Base-by-base conservation (phyloP, 2,329 filamentous ascomycete genomes). In the Colletotrichum sp. region DNA sequence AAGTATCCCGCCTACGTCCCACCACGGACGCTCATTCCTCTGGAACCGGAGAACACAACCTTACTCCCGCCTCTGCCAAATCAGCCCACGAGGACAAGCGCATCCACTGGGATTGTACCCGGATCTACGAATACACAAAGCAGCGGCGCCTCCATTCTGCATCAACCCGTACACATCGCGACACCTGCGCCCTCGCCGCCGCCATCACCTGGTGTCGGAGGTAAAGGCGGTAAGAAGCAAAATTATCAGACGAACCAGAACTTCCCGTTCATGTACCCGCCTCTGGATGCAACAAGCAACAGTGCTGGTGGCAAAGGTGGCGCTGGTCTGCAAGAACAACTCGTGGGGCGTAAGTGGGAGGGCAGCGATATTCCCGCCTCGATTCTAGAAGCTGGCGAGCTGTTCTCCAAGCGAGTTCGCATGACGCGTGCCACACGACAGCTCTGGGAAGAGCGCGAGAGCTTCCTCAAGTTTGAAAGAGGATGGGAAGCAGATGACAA, bases 211-310 rank as follows among this genome's bases (percentile, higher is more conserved):
- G 90, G 88, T 12, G 93, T 94, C 38, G 96, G 96, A 30, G 96
- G 96, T 1, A 99, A 98, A 83, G 95, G 94, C 68, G 96, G 94
- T 1, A 99, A 99, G 88, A 99, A 99, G 83, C 97, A 99, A 81
- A 99, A 98, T 79, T 99, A 99, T 81, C 97, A 99, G 83, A 99
- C 97, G 0, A 99, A 99, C 81, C 97, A 99, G 80, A 97, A 98
- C 82, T 98, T 99, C 78, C 97, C 97, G 0, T 98, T 99, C 82
- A 93, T 99, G 86, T 99, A 99, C 79, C 97, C 97, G 3, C 97
- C 97, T 2, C 87, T 98, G 21, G 96, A 98, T 84, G 93, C 93
- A 77, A 93, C 92, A 28, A 98, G 96, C 84, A 98, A 98, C 82
- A 94, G 94, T 79, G 93, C 96, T 48, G 96, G 97, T 66, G 96